Evolutionary conservation across 305 asterid species (phyloP), one percentile per base, ranked within the genome.

Genomic region (Galium porrigens): DNA sequence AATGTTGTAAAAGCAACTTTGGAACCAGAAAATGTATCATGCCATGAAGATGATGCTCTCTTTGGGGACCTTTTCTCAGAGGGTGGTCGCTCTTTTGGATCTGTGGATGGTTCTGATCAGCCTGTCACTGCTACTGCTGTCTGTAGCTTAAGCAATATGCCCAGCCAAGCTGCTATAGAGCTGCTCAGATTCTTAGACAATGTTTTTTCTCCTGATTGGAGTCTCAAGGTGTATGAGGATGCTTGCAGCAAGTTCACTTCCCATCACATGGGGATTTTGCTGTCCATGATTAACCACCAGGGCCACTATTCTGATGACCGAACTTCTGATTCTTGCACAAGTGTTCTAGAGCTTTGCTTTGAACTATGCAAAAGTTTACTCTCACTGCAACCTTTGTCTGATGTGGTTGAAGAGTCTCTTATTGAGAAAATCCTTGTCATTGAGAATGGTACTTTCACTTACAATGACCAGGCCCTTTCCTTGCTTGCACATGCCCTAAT

Each of bases 11-110:
- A 86, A 81, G 75, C 90, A 65, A 82, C 92, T 66, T 79, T 85
- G 70, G 99, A 94, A 70, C 85, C 77, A n/a, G 99, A 94, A 74
- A 81, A 73, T 55, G 81, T 77, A 34, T 82, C 72, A 77, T 87
- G 86, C 68, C 95, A 87, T 73, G 97, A 94, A 73, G 99, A 94
- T 70, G 97, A 94, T 73, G 96, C 97, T 63, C 89, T 94, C 56
- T 94, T 94, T 74, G 99, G 99, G 15, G 94, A 94, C 76, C 96
- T 94, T 76, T 94, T 94, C 68, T 94, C 94, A 39, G 99, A 94
- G 81, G 92, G 96, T 63, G 80, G 85, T 72, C 97, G 97, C 41
- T 90, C 97, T 63, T 80, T 81, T 52, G 96, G 89, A 62, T 84
- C 97, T 60, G 74, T 74, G 42, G 99, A 94, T 67, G 94, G 87